Evolutionary conservation across 306 rosid genomes (phyloP).

Genomic region (Alnus rubra): DNA sequence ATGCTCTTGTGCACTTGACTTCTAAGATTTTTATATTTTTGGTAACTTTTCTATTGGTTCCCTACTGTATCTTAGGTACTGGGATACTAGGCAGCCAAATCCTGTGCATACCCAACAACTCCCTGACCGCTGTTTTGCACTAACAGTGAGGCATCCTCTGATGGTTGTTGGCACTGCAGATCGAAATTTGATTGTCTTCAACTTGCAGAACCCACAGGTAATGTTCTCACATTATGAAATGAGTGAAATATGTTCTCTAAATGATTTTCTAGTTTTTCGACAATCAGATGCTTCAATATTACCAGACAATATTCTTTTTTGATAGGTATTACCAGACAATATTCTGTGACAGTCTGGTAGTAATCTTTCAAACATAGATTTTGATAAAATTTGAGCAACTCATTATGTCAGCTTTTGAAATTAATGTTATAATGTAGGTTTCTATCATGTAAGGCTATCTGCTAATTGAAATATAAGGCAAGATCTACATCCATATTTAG

Average conservation of each 20-base stretch:
- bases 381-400: neutral
- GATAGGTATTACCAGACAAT: too few relatives aligned
- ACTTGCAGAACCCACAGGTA: slow-evolving; percentile 87
- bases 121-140: slow-evolving; percentile 76
- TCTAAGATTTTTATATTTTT: neutral
- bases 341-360: neutral
- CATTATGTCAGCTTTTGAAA: neutral
- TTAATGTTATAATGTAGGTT: neutral
- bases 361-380: neutral
- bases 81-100: slow-evolving; percentile 87
- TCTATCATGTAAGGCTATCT: neutral
- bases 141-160: slow-evolving; percentile 67
- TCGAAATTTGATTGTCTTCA: slow-evolving; percentile 72
- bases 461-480: neutral
- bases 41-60: neutral
- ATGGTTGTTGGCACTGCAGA: slow-evolving; percentile 93
- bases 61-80: slow-evolving; percentile 45
- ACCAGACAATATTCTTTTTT: too few relatives aligned
- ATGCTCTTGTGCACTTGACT: neutral
- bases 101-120: slow-evolving; percentile 84
- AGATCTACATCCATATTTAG: neutral
- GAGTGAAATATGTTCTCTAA: slow-evolving; percentile 13
- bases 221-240: slow-evolving; percentile 21
- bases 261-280: slow-evolving; percentile 18
- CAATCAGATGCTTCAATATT: neutral